Conservation (phyloP, 1,139 yeast species). For the Pichia sp. region DNA sequence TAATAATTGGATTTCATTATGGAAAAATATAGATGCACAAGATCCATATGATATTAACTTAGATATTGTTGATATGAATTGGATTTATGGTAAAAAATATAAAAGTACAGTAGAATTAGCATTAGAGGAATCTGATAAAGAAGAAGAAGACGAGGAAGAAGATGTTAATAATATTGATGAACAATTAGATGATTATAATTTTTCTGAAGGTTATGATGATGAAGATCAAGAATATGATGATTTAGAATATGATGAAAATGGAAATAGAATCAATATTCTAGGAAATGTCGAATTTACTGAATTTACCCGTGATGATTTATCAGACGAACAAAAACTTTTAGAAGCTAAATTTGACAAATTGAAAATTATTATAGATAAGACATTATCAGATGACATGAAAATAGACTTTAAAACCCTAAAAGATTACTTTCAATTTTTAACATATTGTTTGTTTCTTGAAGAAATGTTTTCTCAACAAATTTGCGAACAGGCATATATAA, state of each 20-base stretch:
- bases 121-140: not conserved
- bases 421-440: slow-evolving; percentile 52
- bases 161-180: not conserved
- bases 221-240: not conserved
- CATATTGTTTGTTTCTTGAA: slow-evolving; percentile 55
- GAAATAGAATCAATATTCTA: not conserved
- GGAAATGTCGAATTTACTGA: slow-evolving; percentile 11
- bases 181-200: not conserved
- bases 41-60: slow-evolving; percentile 5
- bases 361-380: slow-evolving; percentile 15
- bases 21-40: slow-evolving; percentile 32
- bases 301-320: slow-evolving; percentile 37
- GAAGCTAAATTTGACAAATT: slow-evolving; percentile 14
- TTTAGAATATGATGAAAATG: slow-evolving; percentile 11
- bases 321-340: slow-evolving; percentile 19
- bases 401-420: slow-evolving; percentile 43
- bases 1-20: slow-evolving; percentile 51
- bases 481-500: slow-evolving; percentile 42
- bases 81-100: not conserved
- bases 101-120: not conserved
- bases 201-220: not conserved
- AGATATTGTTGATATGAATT: not conserved
- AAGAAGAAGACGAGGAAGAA: slow-evolving; percentile 7
- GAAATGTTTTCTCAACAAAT: slow-evolving; percentile 43
- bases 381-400: slow-evolving; percentile 32